phyloP scores from a whole-genome alignment of 1,139 yeast genomes.

The Candida dubliniensis region DNA sequence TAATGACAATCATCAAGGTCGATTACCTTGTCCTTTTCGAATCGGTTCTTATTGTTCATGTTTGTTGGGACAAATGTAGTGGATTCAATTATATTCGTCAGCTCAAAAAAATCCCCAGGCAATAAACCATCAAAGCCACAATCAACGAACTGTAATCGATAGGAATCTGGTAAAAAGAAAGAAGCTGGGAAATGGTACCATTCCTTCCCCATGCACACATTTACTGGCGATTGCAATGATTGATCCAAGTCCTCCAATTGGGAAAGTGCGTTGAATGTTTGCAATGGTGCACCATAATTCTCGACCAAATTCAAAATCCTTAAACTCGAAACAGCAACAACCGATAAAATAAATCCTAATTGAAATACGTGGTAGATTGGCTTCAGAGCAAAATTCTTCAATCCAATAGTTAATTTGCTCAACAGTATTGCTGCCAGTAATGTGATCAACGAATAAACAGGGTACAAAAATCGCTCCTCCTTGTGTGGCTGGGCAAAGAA shows the following conservation, averaged over 20 bases:
- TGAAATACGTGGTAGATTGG: constrained; percentile 6
- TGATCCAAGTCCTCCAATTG: constrained; percentile 7
- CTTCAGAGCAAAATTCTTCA: constrained; percentile 4
- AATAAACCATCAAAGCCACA: constrained; percentile 85
- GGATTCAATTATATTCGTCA: constrained; percentile 19
- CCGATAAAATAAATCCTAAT: constrained; percentile 13
- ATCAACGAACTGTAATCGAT: constrained; percentile 63
- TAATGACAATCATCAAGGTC: constrained; percentile 53
- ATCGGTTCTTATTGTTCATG: constrained; percentile 73
- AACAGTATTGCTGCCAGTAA: constrained; percentile 61
- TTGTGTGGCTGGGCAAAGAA: constrained; percentile 84
- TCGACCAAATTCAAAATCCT: constrained; percentile 44
- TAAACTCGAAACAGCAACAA: constrained; percentile 30
- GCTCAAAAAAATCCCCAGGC: constrained; percentile 80
- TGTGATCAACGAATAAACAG: constrained; percentile 70
- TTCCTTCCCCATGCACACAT: constrained; percentile 87
- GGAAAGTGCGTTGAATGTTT: constrained; percentile 15
- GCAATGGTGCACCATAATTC: constrained; percentile 64
- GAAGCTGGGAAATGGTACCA: constrained; percentile 95
- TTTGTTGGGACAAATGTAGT: constrained; percentile 52
- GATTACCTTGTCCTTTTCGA: constrained; percentile 52
- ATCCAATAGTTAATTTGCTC: constrained; percentile 22
- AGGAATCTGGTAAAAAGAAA: constrained; percentile 64
- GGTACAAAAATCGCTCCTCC: constrained; percentile 89
- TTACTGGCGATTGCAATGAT: constrained; percentile 18